These are phyloP conservation scores for Saturnispora zaruensis DNA, from an alignment of 805 yeast genomes.

Conservation along the genomic window DNA sequence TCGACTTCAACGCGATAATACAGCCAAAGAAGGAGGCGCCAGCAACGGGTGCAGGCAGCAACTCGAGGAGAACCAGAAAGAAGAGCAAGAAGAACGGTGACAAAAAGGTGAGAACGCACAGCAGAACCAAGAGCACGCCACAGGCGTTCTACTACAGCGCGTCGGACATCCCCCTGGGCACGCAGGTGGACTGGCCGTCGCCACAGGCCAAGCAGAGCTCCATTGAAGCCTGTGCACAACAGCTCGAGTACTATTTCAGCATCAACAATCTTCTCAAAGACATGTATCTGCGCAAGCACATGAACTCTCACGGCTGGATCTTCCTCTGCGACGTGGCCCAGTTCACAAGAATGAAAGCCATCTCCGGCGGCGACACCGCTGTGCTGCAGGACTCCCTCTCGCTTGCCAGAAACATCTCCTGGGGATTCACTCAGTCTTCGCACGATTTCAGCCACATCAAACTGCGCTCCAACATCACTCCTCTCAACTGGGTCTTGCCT, in stretches of 20 bases:
- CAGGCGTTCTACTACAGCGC: background rate
- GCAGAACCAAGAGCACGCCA: background rate
- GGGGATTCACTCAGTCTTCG: constrained; percentile 21
- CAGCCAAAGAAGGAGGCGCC: constrained; percentile 6
- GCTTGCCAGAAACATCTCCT: constrained; percentile 39
- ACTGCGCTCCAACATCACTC: constrained; percentile 51
- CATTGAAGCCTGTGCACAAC: constrained; percentile 32
- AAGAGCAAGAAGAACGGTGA: background rate
- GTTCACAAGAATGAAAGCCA: constrained; percentile 67
- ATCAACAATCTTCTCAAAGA: constrained; percentile 83
- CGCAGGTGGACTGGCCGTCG: constrained; percentile 11
- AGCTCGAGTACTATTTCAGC: constrained; percentile 86
- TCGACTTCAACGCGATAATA: constrained; percentile 14
- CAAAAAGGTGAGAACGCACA: background rate
- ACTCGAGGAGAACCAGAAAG: background rate
- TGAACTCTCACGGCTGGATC: constrained; percentile 71
- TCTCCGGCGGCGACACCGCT: constrained; percentile 47
- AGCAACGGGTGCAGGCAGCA: background rate
- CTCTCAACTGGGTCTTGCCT: constrained; percentile 64
- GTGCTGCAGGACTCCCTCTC: constrained; percentile 48
- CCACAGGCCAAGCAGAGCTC: constrained; percentile 13
- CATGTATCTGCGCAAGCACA: constrained; percentile 67
- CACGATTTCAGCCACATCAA: constrained; percentile 32
- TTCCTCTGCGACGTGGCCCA: constrained; percentile 52
- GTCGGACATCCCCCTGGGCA: constrained; percentile 4